Conservation (phyloP, 805 yeast genomes). For the Nakazawaea anatomiae region DNA sequence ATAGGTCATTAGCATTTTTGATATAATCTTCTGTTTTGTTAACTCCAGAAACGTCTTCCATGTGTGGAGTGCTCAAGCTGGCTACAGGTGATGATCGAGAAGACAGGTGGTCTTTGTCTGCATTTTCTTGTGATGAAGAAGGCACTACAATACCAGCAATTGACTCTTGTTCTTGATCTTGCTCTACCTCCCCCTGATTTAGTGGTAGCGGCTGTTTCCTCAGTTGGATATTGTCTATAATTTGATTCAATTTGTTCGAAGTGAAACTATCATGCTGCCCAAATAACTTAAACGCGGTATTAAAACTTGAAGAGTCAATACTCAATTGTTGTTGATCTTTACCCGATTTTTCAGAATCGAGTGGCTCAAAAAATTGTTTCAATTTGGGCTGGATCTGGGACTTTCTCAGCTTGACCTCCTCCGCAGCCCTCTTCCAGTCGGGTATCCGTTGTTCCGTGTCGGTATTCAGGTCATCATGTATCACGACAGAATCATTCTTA, state of each 20-base stretch:
- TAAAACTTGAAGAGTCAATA: slow-evolving; percentile 9
- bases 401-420: slow-evolving; percentile 1
- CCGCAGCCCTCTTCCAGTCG: slow-evolving; percentile 7
- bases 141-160: background rate
- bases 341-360: background rate
- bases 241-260: slow-evolving; percentile 7
- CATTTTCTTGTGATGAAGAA: too few species aligned
- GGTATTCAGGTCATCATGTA: background rate
- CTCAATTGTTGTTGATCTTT: slow-evolving; percentile 7
- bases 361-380: slow-evolving; percentile 8
- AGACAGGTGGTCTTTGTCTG: too few species aligned
- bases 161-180: background rate
- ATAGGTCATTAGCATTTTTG: slow-evolving; percentile 16
- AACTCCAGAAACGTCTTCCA: background rate
- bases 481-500: slow-evolving; percentile 7
- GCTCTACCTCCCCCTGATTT: background rate
- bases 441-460: slow-evolving; percentile 3
- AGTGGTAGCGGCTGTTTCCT: background rate
- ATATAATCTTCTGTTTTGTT: slow-evolving; percentile 16
- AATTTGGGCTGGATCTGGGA: slow-evolving; percentile 5
- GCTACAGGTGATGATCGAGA: background rate
- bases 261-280: slow-evolving; percentile 11
- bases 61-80: background rate
- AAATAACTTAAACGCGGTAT: slow-evolving; percentile 10
- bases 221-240: slow-evolving; percentile 6